Percentiles rank a stretch among this genome's conserved stretches.
Conservation (phyloP, 148 eudicot genomes). For the Amaranthus cruentus region DNA sequence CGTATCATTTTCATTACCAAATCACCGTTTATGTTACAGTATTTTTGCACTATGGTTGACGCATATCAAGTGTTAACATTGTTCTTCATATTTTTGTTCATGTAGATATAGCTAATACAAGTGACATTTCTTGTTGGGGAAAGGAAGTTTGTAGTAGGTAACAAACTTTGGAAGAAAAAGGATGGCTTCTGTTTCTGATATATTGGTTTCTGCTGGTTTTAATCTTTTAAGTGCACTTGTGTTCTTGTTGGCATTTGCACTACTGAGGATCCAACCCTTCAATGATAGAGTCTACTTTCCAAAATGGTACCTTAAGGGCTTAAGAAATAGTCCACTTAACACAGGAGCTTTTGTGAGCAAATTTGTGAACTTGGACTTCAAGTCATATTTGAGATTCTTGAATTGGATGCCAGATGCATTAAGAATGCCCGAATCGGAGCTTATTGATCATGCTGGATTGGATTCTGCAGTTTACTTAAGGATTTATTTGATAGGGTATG, state of each 20-base stretch:
- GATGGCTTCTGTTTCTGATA: conserved; percentile 80
- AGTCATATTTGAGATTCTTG: conserved; percentile 68
- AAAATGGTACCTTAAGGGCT: conserved; percentile 94
- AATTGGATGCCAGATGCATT: conserved; percentile 98
- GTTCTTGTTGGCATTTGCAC: conserved; percentile 82
- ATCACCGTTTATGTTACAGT: too few relatives aligned
- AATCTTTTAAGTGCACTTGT: conserved; percentile 66
- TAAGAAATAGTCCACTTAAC: conserved; percentile 66
- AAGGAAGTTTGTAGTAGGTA: conserved; percentile 7
- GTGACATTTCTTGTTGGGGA: conserved; percentile 6
- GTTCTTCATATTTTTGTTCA: not conserved
- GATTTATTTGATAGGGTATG: conserved; percentile 89
- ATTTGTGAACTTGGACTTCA: conserved; percentile 81
- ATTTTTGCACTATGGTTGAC: too few relatives aligned
- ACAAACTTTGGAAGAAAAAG: conserved; percentile 27
- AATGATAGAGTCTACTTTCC: conserved; percentile 97
- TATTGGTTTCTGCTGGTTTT: conserved; percentile 71
- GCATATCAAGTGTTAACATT: not conserved
- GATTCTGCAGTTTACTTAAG: conserved; percentile 95
- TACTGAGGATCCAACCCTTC: conserved; percentile 88
- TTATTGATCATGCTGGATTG: conserved; percentile 91
- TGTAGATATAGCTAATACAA: conserved; percentile 11
- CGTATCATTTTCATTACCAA: too few relatives aligned
- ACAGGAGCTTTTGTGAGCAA: conserved; percentile 60
- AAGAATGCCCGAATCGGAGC: conserved; percentile 91